phyloP scores from a whole-genome alignment of 2,329 filamentous ascomycete species.

The Daldinia eschscholtzii region DNA sequence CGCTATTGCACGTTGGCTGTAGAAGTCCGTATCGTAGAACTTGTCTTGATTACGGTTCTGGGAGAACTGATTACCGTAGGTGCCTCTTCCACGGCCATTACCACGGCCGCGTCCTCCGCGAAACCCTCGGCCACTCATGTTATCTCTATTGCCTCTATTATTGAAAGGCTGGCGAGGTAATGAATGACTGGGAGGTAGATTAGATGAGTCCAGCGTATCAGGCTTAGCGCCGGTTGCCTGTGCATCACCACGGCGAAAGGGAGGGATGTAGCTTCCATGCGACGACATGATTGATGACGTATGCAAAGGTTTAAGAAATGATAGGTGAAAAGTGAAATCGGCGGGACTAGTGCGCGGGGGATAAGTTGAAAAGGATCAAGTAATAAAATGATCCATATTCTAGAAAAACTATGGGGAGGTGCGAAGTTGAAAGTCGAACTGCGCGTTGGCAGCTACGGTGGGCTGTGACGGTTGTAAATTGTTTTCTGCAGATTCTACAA shows the following conservation, averaged over 20 bases:
- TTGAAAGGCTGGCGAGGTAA: conserved; percentile 6
- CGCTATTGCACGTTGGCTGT: conserved; percentile 35
- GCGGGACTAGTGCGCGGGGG: neutral
- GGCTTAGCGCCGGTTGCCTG: conserved; percentile 10
- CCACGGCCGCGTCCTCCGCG: conserved; percentile 17
- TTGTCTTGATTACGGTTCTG: conserved; percentile 20
- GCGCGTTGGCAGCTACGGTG: neutral
- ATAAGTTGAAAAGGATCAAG: neutral
- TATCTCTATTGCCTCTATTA: conserved; percentile 1
- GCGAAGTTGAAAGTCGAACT: neutral
- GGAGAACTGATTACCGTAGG: conserved; percentile 27
- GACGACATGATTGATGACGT: conserved; percentile 26
- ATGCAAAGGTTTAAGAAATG: neutral
- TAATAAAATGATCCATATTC: neutral
- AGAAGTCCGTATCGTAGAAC: conserved; percentile 36
- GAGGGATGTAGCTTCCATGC: conserved; percentile 36
- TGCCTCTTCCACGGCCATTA: conserved; percentile 20
- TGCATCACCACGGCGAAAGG: conserved; percentile 36
- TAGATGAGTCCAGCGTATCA: conserved; percentile 12
- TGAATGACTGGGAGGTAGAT: neutral
- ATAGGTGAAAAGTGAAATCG: neutral
- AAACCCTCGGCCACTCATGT: conserved; percentile 9
- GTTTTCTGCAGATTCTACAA: neutral
- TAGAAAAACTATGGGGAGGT: neutral
- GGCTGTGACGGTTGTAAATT: neutral